phyloP scores from a whole-genome alignment of 768 basidiomycete genomes.

The Panaeolus cyanescens region DNA sequence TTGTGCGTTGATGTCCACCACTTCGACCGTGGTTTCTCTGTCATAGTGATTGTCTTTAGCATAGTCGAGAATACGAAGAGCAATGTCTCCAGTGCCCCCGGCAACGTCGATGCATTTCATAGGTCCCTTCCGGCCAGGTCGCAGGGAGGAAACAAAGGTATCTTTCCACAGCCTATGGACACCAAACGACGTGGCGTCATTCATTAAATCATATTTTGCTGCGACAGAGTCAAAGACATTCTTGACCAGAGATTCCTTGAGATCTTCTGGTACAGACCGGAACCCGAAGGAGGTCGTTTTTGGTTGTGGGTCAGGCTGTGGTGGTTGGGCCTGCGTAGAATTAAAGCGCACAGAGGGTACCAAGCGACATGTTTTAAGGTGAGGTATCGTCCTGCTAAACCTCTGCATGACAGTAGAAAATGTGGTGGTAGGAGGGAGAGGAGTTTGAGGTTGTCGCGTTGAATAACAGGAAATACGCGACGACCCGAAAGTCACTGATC shows the following conservation, averaged over 20 bases:
- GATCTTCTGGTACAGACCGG: constrained; percentile 80
- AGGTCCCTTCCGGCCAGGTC: constrained; percentile 75
- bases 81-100: constrained; percentile 98
- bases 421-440: not conserved
- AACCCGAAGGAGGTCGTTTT: constrained; percentile 91
- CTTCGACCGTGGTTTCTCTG: constrained; percentile 84
- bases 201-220: constrained; percentile 96
- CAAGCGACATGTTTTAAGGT: constrained; percentile 15
- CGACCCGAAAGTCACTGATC: not conserved
- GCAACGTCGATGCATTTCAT: constrained; percentile 92
- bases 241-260: constrained; percentile 90
- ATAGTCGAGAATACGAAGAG: constrained; percentile 88
- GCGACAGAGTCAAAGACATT: constrained; percentile 96
- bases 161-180: constrained; percentile 99
- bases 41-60: constrained; percentile 89
- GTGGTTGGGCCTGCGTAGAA: constrained; percentile 21
- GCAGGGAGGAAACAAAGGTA: constrained; percentile 72
- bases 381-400: constrained; percentile 17
- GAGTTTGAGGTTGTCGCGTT: constrained; percentile 1
- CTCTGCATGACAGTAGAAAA: constrained; percentile 24
- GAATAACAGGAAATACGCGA: not conserved
- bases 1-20: constrained; percentile 93
- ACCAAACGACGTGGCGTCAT: constrained; percentile 97
- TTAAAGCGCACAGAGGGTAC: constrained; percentile 15
- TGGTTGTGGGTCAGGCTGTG: constrained; percentile 20